Evolutionary conservation across 306 rosid genomes (phyloP).

Genomic region (Pterocarpus macrocarpus): DNA sequence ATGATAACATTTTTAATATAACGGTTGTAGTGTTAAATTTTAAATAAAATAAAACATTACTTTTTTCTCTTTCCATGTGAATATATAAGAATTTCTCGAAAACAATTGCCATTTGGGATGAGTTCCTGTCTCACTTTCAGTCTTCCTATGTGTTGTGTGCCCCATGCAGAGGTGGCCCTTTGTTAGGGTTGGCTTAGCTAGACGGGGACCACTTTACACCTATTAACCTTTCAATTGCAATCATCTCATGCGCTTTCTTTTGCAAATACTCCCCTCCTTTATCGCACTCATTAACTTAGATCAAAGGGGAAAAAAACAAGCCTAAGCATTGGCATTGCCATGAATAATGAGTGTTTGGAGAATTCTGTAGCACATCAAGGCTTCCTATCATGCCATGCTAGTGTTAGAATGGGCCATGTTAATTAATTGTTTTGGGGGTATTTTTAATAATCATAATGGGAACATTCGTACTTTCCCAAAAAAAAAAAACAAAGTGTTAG

Average conservation of each 20-base stretch:
- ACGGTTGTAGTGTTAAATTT: too few relatives aligned
- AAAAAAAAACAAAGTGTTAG: too few relatives aligned
- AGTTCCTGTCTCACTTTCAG: background rate
- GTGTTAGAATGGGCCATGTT: background rate
- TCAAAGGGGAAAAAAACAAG: background rate
- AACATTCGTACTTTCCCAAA: background rate
- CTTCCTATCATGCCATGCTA: background rate
- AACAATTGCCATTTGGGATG: constrained; percentile 45
- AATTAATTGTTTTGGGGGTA: background rate
- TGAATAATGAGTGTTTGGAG: too few relatives aligned
- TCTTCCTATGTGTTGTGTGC: background rate
- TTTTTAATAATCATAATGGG: background rate
- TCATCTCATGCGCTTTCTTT: background rate
- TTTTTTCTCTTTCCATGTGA: too few relatives aligned
- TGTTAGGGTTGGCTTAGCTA: background rate
- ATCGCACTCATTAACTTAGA: background rate
- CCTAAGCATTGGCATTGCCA: too few relatives aligned
- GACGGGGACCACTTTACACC: constrained; percentile 23
- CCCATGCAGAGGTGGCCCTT: background rate
- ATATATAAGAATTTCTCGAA: too few relatives aligned
- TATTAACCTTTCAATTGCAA: constrained; percentile 5
- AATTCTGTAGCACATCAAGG: too few relatives aligned
- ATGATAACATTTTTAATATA: too few relatives aligned
- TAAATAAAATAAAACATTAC: too few relatives aligned
- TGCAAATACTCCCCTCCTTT: background rate